Percentiles rank a stretch among this genome's conserved stretches.
phyloP scores from a whole-genome alignment of 2,329 filamentous ascomycete species.

The Scytalidium sp. region DNA sequence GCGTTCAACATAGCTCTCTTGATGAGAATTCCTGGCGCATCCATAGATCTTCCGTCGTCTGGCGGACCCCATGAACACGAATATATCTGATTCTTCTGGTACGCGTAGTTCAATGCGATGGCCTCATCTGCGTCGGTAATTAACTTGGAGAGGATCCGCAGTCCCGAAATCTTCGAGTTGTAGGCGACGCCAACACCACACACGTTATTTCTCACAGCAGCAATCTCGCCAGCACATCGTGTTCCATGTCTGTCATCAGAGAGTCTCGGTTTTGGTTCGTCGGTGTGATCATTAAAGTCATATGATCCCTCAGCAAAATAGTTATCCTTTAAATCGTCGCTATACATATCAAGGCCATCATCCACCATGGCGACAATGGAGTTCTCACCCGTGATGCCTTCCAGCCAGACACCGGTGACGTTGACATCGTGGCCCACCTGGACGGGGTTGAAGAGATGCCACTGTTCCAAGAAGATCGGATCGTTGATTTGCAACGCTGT shows the following conservation, averaged over 20 bases:
- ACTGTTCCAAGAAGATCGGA: conserved; percentile 90
- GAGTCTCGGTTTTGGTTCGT: conserved; percentile 78
- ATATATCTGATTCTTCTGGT: conserved; percentile 91
- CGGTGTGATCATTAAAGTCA: conserved; percentile 86
- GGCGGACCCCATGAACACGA: conserved; percentile 98
- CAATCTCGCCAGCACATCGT: conserved; percentile 89
- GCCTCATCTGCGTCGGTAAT: conserved; percentile 94
- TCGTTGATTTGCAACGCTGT: conserved; percentile 72
- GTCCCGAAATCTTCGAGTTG: conserved; percentile 83
- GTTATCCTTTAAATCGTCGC: conserved; percentile 85
- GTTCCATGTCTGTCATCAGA: conserved; percentile 89
- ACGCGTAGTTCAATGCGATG: conserved; percentile 86
- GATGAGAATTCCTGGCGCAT: conserved; percentile 86
- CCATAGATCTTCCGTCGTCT: conserved; percentile 92
- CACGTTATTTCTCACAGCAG: conserved; percentile 85
- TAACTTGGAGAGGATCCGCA: conserved; percentile 86
- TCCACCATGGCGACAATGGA: conserved; percentile 92
- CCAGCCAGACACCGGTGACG: conserved; percentile 88
- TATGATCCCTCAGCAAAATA: conserved; percentile 92
- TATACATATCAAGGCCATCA: conserved; percentile 94
- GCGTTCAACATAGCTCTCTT: conserved; percentile 88
- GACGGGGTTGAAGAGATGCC: conserved; percentile 86
- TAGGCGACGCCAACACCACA: conserved; percentile 97
- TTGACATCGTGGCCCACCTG: conserved; percentile 90
- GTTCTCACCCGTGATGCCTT: conserved; percentile 86